phyloP scores from a whole-genome alignment of 768 basidiomycete species.

The Amanita polypyramis region DNA sequence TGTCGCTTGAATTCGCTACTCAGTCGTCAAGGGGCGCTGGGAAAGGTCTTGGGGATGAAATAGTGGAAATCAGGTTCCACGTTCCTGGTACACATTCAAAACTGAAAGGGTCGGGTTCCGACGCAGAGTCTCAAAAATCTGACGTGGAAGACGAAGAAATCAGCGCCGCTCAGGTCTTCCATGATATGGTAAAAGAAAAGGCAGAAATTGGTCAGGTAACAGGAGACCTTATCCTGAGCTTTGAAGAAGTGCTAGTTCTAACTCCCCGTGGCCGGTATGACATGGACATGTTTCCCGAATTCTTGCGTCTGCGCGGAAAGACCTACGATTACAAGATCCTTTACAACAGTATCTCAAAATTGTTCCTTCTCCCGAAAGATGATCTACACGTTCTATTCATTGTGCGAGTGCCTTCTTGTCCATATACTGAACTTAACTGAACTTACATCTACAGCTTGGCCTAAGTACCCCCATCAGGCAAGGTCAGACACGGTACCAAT shows the following conservation, averaged over 20 bases:
- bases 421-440: constrained; percentile 1
- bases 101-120: constrained; percentile 49
- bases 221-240: constrained; percentile 88
- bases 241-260: constrained; percentile 89
- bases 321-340: constrained; percentile 98
- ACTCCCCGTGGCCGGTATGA: constrained; percentile 97
- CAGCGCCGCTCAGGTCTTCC: constrained; percentile 92
- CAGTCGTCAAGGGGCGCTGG: constrained; percentile 30
- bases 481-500: constrained; percentile 96
- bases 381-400: constrained; percentile 95
- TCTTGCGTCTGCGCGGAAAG: constrained; percentile 91
- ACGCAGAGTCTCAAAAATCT: constrained; percentile 64
- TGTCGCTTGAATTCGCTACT: constrained; percentile 89
- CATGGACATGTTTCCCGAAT: constrained; percentile 95
- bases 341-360: constrained; percentile 73
- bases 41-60: constrained; percentile 60
- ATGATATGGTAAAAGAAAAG: constrained; percentile 91
- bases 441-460: constrained; percentile 48
- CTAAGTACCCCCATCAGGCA: constrained; percentile 91
- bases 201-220: constrained; percentile 88
- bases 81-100: constrained; percentile 72
- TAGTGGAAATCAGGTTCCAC: constrained; percentile 94
- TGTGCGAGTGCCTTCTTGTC: constrained; percentile 35
- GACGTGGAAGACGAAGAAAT: constrained; percentile 73
- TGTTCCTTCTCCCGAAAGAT: constrained; percentile 95